Evolutionary conservation across 1,284 basidiomycete genomes (phyloP).

Genomic region (Meripilus lineatus): DNA sequence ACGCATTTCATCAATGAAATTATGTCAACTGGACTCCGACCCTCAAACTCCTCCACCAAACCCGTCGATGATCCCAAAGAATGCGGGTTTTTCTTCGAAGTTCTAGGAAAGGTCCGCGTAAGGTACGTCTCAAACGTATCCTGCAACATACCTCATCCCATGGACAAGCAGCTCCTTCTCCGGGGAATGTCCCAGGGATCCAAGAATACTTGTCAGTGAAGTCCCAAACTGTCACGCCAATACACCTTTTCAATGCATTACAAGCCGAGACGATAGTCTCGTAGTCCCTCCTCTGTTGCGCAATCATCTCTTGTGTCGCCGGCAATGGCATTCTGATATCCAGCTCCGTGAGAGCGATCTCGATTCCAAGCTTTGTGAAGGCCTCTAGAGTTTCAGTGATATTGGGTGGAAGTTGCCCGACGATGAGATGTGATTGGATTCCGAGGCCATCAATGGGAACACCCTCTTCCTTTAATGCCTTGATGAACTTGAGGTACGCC

Average conservation of each 20-base stretch:
- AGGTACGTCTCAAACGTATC: neutral
- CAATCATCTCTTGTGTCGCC: no score
- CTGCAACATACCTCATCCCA: constrained; percentile 46
- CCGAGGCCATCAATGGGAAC: constrained; percentile 56
- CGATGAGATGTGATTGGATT: constrained; percentile 47
- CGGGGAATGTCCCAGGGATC: constrained; percentile 44
- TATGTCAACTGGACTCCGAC: no score
- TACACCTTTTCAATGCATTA: constrained; percentile 41
- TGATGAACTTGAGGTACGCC: constrained; percentile 49
- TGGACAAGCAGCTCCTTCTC: constrained; percentile 44
- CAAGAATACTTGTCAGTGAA: constrained; percentile 54
- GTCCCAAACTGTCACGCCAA: constrained; percentile 53
- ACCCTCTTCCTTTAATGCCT: constrained; percentile 28
- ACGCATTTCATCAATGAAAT: no score
- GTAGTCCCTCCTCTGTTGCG: constrained; percentile 52
- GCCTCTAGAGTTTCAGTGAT: constrained; percentile 40
- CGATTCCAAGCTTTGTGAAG: constrained; percentile 49
- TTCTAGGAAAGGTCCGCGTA: constrained; percentile 11
- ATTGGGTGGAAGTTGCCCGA: constrained; percentile 38
- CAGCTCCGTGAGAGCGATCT: constrained; percentile 56
- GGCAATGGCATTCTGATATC: constrained; percentile 56
- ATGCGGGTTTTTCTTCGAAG: constrained; percentile 22
- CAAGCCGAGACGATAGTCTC: constrained; percentile 47
- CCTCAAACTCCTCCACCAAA: no score
- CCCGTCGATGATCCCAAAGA: constrained; percentile 18